phyloP scores from a whole-genome alignment of 148 eudicot species.

The Camellia japonica region DNA sequence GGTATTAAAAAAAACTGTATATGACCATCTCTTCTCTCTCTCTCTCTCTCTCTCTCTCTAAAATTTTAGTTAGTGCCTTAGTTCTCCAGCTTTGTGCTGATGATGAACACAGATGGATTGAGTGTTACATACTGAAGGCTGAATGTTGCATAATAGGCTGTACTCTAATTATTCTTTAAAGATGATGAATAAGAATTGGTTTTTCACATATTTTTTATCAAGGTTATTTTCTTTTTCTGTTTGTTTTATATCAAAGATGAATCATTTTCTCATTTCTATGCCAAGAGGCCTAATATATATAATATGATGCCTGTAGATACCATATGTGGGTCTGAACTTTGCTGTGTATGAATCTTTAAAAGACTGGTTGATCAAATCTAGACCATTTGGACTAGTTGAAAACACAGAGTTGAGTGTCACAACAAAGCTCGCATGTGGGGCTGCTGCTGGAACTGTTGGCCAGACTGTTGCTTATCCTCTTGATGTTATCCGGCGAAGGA shows the following conservation, averaged over 20 bases:
- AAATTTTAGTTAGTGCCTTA: background rate
- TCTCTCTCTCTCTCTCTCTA: background rate
- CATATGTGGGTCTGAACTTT: conserved; percentile 90
- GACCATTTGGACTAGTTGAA: conserved; percentile 51
- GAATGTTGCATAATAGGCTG: background rate
- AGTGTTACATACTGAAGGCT: background rate
- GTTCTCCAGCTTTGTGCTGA: background rate
- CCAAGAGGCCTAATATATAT: conserved; percentile 14
- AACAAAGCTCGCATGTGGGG: conserved; percentile 91
- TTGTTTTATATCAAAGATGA: background rate
- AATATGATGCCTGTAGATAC: conserved; percentile 44
- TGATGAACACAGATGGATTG: background rate
- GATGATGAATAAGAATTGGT: conserved; percentile 1
- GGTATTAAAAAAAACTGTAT: too few relatives aligned
- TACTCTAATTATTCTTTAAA: background rate
- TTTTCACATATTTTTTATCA: background rate
- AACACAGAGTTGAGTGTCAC: conserved; percentile 61
- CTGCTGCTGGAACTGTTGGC: conserved; percentile 86
- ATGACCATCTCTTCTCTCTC: too few relatives aligned
- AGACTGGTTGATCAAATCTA: conserved; percentile 70
- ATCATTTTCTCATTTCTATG: background rate
- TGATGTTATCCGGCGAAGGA: conserved; percentile 87
- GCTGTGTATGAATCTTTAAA: conserved; percentile 87
- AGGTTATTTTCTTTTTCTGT: background rate
- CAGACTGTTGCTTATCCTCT: conserved; percentile 94